Evolutionary conservation across 345 rosid genomes (phyloP), one percentile per base, ranked within the genome.

Genomic region (Raphanus raphanistrum): DNA sequence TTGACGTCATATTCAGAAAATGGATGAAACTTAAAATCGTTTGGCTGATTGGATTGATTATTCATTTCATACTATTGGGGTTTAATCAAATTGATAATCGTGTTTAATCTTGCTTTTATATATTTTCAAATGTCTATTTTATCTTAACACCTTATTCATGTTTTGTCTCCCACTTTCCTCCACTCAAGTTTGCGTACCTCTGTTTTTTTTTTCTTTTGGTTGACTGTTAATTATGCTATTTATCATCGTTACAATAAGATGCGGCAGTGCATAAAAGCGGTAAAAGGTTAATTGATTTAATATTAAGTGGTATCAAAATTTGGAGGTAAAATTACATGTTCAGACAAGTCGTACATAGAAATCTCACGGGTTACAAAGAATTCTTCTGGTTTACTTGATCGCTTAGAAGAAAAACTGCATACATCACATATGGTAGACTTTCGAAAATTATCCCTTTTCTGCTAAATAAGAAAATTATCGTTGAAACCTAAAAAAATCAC

Each of bases 71-170:
- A 15, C 8, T 68, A 63, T 7, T 69, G 12, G 72, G 54, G 27
- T 57, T 74, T 63, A 66, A 80, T 63, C 63, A 74, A 64, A 43
- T n/a, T 33, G 33, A 29, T 64, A 80, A 80, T 64, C 71, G 70
- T 68, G 60, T 68, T 68, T 35, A 73, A 38, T 12, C 29, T 0
- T 58, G 48, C 62, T 78, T 73, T 57, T 32, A 36, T 64, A 6
- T 43, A 8, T 15, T 10, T 64, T 45, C 31, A 25, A 72, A 43
- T 26, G 35, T 36, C 35, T 73, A 33, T 10, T 2, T 43, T n/a
- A 67, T 63, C 55, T 74, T 43, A 70, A 70, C 57, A 74, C 65
- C 68, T 11, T 74, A 62, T 65, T 62, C 48, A 67, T 78, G 13
- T 72, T 48, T 33, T 79, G 73, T 78, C 68, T 38, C 26, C 77